Evolutionary conservation across 2,329 filamentous ascomycete species (phyloP), one percentile per base, ranked within the genome.

Genomic region (Fusarium aywerte): DNA sequence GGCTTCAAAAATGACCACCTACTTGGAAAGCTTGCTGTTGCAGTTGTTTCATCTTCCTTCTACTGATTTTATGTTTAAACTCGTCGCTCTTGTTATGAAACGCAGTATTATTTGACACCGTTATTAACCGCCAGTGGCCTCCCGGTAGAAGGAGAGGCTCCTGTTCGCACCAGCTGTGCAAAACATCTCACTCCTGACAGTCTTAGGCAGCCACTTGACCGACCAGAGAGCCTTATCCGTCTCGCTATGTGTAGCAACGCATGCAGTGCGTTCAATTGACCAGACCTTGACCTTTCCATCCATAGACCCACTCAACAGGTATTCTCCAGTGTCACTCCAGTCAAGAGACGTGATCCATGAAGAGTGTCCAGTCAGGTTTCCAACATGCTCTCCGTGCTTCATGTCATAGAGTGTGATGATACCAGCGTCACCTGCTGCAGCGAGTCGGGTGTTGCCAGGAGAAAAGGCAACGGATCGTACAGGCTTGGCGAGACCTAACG

Each of bases 241-340:
- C 81, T 98, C 94, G 58, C 90, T 94, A 76, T 97, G 93, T 11
- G 96, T 99, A 13, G 95, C 93, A 42, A 99, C 96, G 76, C 96
- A 98, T 6, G 85, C 84, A 57, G 89, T 87, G 32, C 89, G 87
- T 73, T 97, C 93, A 60, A 97, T 87, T 29, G 92, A 95, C 96
- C 96, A 99, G 29, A 98, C 92, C 79, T 97, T 97, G 62, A 92
- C 92, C 78, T 97, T 97, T 35, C 96, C 95, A 75, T 98, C 94
- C 77, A 96, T 93, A 2, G 91, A 89, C 45, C 93, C 92, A 74
- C 91, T 96, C 4, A 98, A 84, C 13, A 99, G 82, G 77, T 92
- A 97, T 79, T 98, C 95, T 45, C 96, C 96, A 6, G 92, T 96
- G 74, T 92, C 88, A 77, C 90, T 98, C 93, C 95, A 99, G 76